Evolutionary conservation across 2,329 filamentous ascomycete species (phyloP).

Genomic region (Fusarium goolgardi): DNA sequence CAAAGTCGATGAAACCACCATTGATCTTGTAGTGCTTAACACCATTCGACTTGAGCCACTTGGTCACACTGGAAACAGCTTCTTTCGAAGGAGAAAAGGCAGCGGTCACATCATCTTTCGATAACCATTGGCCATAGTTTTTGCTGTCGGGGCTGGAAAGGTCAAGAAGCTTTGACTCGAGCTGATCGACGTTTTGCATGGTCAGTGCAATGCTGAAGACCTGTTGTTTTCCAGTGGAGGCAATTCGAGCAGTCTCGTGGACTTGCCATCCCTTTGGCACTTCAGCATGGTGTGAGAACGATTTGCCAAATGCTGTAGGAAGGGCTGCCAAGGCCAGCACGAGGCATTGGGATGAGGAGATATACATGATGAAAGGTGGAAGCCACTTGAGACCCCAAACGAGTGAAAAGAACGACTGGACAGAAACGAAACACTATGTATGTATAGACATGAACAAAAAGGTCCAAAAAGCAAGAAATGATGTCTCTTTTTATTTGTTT

Average conservation of each 20-base stretch:
- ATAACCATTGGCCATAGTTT: constrained; percentile 34
- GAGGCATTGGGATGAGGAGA: constrained; percentile 15
- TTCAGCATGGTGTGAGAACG: constrained; percentile 21
- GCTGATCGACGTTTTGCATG: constrained; percentile 30
- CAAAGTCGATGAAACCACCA: constrained; percentile 31
- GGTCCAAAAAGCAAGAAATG: not conserved
- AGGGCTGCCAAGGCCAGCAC: constrained; percentile 18
- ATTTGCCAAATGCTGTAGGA: constrained; percentile 11
- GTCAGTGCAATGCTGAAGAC: constrained; percentile 34
- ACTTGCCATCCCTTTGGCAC: constrained; percentile 18
- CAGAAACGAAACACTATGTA: not conserved
- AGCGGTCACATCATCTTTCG: constrained; percentile 6
- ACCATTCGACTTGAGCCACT: constrained; percentile 32
- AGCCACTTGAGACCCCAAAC: not conserved
- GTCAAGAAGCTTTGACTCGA: constrained; percentile 31
- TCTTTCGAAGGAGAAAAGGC: constrained; percentile 19
- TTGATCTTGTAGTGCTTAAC: constrained; percentile 34
- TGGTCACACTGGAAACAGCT: constrained; percentile 22
- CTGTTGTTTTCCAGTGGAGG: constrained; percentile 12
- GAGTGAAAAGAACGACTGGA: not conserved
- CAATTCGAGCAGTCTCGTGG: not conserved
- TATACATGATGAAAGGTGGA: constrained; percentile 10
- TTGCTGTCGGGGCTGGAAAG: constrained; percentile 28
- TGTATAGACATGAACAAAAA: not conserved
- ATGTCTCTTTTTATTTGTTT: constrained; percentile 7